phyloP scores from a whole-genome alignment of 805 yeast genomes.

The Candida arabinofermentans region DNA sequence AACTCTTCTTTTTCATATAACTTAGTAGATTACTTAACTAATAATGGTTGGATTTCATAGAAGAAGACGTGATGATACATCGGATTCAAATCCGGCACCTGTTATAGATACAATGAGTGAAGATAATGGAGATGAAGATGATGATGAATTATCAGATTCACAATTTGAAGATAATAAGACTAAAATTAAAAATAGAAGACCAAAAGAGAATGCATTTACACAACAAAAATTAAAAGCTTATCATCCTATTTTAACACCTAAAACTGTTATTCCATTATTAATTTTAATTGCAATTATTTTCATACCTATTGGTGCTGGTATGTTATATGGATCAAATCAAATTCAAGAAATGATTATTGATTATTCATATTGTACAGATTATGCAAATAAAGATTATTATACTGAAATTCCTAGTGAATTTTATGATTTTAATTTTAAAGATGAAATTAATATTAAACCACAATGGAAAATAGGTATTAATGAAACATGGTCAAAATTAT shows the following conservation, averaged over 20 bases:
- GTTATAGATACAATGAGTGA: constrained; percentile 15
- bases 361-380: constrained; percentile 61
- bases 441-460: constrained; percentile 38
- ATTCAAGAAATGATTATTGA: constrained; percentile 77
- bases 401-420: constrained; percentile 57
- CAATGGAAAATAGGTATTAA: constrained; percentile 59
- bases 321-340: constrained; percentile 66
- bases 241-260: constrained; percentile 86
- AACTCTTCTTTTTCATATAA: too few species aligned
- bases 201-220: constrained; percentile 56
- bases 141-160: constrained; percentile 40
- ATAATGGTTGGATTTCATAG: constrained; percentile 3
- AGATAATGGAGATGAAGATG: constrained; percentile 32
- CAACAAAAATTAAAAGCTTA: constrained; percentile 52
- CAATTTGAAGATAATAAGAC: constrained; percentile 30
- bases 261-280: constrained; percentile 82
- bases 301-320: constrained; percentile 88
- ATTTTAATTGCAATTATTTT: constrained; percentile 72
- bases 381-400: constrained; percentile 44
- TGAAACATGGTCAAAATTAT: constrained; percentile 36
- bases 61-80: constrained; percentile 14
- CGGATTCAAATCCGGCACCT: constrained; percentile 11
- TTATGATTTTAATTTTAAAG: constrained; percentile 56
- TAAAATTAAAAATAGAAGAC: constrained; percentile 53
- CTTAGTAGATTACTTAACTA: too few species aligned